These are phyloP conservation scores for Gastroboletus turbinatus DNA, from an alignment of 1,284 basidiomycete genomes.

Conservation along the genomic window DNA sequence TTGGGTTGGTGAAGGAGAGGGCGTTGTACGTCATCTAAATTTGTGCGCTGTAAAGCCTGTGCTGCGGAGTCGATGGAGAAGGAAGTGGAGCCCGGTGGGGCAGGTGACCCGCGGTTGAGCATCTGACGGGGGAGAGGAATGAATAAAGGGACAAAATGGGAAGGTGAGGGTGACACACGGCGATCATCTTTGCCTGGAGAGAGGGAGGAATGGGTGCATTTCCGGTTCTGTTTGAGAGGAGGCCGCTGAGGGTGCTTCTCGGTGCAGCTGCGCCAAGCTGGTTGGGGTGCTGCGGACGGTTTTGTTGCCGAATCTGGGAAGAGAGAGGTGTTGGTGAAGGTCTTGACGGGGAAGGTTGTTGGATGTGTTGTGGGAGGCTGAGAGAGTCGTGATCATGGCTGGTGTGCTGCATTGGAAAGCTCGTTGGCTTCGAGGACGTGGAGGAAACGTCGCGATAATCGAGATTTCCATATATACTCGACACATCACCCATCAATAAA, in stretches of 20 bases:
- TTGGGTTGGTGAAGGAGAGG: conserved; percentile 25
- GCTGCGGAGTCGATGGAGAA: conserved; percentile 41
- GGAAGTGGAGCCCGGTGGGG: conserved; percentile 19
- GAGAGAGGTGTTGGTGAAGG: not conserved
- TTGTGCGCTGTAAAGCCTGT: conserved; percentile 41
- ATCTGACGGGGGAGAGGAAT: conserved; percentile 41
- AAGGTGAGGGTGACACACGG: conserved; percentile 47
- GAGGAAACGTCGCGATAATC: conserved; percentile 28
- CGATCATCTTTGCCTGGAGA: conserved; percentile 91
- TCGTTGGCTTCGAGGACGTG: conserved; percentile 13
- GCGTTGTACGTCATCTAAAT: conserved; percentile 30
- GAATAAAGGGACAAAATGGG: not conserved
- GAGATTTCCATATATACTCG: conserved; percentile 37
- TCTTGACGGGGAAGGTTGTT: not conserved
- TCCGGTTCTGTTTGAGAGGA: conserved; percentile 40
- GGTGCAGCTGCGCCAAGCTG: conserved; percentile 11
- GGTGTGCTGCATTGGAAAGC: conserved; percentile 31
- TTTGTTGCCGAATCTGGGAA: conserved; percentile 13
- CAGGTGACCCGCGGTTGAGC: conserved; percentile 46
- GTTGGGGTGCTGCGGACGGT: conserved; percentile 16
- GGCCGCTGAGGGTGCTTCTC: conserved; percentile 40
- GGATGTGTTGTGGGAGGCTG: not conserved
- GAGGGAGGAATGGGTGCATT: conserved; percentile 81
- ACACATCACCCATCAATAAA: not conserved
- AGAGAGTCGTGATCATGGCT: conserved; percentile 14